These are phyloP conservation scores for Salix dunnii DNA, from an alignment of 345 rosid species.

Conservation along the genomic window DNA sequence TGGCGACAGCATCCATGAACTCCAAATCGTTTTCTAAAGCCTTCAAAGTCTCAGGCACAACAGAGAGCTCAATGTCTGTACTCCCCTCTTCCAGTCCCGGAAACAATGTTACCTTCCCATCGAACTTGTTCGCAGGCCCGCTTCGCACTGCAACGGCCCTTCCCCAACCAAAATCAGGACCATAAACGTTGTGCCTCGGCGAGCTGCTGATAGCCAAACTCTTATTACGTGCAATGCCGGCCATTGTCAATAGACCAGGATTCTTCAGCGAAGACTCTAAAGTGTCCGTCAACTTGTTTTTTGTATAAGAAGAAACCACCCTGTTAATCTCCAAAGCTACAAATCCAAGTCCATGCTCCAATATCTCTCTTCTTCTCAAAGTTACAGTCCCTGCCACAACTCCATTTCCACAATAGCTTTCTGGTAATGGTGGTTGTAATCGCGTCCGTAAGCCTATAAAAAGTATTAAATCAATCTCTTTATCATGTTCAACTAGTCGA, in stretches of 20 bases:
- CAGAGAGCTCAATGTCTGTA: slow-evolving; percentile 22
- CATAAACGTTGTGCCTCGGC: slow-evolving; percentile 41
- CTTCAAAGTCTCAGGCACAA: slow-evolving; percentile 12
- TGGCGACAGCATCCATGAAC: slow-evolving; percentile 19
- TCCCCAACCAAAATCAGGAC: slow-evolving; percentile 45
- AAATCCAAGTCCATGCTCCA: slow-evolving; percentile 16
- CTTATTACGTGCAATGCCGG: background rate
- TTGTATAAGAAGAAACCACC: slow-evolving; percentile 15
- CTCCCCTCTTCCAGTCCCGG: slow-evolving; percentile 29
- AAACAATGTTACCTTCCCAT: slow-evolving; percentile 26
- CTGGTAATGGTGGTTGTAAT: slow-evolving; percentile 23
- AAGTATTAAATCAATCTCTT: background rate
- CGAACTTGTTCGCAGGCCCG: slow-evolving; percentile 10
- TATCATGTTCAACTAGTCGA: slow-evolving; percentile 4
- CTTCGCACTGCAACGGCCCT: slow-evolving; percentile 30
- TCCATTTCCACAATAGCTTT: slow-evolving; percentile 40
- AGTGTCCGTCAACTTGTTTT: slow-evolving; percentile 3
- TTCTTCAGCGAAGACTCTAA: slow-evolving; percentile 16
- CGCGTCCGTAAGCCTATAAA: slow-evolving; percentile 22
- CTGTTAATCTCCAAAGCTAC: slow-evolving; percentile 28
- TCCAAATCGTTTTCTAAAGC: slow-evolving; percentile 24
- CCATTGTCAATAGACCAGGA: background rate
- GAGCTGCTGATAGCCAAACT: slow-evolving; percentile 22
- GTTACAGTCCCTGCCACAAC: background rate
- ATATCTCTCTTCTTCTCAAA: slow-evolving; percentile 20